phyloP scores from a whole-genome alignment of 2,329 filamentous ascomycete genomes.

The Dactylellina sp. region DNA sequence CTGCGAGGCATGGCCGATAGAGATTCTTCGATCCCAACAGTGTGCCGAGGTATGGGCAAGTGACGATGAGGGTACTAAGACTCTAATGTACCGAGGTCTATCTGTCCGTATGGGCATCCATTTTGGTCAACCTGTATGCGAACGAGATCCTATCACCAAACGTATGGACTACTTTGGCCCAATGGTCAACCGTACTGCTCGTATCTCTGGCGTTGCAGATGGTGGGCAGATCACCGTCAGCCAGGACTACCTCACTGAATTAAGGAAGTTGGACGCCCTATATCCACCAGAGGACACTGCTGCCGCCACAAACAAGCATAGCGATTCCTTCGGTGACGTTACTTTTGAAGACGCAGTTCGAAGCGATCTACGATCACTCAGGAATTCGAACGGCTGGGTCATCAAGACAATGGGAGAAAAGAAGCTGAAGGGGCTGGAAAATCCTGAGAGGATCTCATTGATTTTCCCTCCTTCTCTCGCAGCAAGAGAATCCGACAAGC shows the following conservation, averaged over 20 bases:
- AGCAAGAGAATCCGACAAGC: conserved; percentile 71
- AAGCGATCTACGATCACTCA: conserved; percentile 83
- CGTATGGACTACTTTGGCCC: conserved; percentile 99
- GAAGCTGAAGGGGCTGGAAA: conserved; percentile 96
- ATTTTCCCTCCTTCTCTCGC: conserved; percentile 91
- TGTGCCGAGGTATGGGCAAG: conserved; percentile 71
- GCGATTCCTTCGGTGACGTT: conserved; percentile 82
- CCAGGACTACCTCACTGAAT: conserved; percentile 92
- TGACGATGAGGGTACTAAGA: conserved; percentile 84
- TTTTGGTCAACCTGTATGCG: conserved; percentile 92
- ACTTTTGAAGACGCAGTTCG: conserved; percentile 79
- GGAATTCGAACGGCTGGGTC: conserved; percentile 88
- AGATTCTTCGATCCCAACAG: conserved; percentile 86
- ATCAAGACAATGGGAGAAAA: conserved; percentile 96
- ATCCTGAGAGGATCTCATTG: conserved; percentile 93
- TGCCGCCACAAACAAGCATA: conserved; percentile 75
- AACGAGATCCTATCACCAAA: conserved; percentile 93
- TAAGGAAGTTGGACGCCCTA: conserved; percentile 73
- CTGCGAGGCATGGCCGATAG: conserved; percentile 87
- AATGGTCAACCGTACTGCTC: conserved; percentile 97
- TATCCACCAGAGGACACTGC: conserved; percentile 76
- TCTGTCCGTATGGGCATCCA: conserved; percentile 98
- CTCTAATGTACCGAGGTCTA: conserved; percentile 90
- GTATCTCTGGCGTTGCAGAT: conserved; percentile 93
- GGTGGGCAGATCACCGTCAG: conserved; percentile 97